phyloP scores from a whole-genome alignment of 169 alveolate genomes.

The Sarcocystis neurona region DNA sequence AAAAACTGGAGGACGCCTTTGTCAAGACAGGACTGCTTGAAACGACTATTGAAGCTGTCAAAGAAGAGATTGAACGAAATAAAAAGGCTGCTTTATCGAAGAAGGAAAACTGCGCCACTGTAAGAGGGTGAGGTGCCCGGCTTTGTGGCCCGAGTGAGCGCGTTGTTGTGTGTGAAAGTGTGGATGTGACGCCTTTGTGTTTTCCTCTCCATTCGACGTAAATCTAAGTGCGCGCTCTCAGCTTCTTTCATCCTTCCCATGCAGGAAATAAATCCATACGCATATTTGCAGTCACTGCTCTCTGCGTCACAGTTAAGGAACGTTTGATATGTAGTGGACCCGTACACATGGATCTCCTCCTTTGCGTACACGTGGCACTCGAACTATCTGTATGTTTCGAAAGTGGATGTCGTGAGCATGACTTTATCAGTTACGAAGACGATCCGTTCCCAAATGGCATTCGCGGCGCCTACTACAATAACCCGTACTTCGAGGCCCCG shows the following conservation, averaged over 20 bases:
- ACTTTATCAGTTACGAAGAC: conserved; percentile 63
- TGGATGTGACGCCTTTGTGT: not conserved
- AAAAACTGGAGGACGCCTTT: conserved; percentile 4
- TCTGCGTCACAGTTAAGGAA: no score
- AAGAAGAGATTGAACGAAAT: conserved; percentile 72
- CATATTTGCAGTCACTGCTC: no score
- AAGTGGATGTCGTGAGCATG: not conserved
- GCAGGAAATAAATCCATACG: no score
- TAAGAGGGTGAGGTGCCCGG: conserved; percentile 66
- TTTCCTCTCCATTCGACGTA: no score
- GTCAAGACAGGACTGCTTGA: conserved; percentile 8
- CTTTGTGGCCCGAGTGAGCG: not conserved
- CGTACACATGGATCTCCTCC: no score
- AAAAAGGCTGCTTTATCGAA: conserved; percentile 61
- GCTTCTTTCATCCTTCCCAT: no score
- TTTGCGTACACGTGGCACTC: no score
- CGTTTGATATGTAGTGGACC: no score
- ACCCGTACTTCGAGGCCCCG: conserved; percentile 72
- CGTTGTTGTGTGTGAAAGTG: no score
- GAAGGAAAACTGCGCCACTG: conserved; percentile 72
- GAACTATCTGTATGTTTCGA: not conserved
- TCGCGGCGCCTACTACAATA: conserved; percentile 76
- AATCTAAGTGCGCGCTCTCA: no score
- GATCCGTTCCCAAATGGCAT: conserved; percentile 77
- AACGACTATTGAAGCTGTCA: conserved; percentile 72